These are phyloP conservation scores for Botryosphaeria agaves DNA, from an alignment of 2,329 filamentous ascomycete species.

Conservation along the genomic window DNA sequence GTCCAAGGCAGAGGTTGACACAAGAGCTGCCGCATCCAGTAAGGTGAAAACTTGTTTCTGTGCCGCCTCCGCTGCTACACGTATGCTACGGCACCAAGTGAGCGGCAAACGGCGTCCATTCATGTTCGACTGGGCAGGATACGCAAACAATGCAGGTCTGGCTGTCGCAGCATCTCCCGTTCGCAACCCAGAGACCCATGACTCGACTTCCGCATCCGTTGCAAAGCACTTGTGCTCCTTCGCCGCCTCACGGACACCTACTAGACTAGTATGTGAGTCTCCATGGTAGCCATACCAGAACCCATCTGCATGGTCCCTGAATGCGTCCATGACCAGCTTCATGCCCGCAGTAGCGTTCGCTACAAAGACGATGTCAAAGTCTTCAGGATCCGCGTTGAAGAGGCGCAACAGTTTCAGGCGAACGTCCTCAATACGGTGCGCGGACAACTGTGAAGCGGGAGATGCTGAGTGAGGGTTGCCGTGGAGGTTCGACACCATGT, in stretches of 20 bases:
- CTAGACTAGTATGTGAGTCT: constrained; percentile 71
- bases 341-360: constrained; percentile 84
- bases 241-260: constrained; percentile 62
- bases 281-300: constrained; percentile 74
- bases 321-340: constrained; percentile 67
- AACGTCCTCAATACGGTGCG: constrained; percentile 56
- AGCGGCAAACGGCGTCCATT: constrained; percentile 61
- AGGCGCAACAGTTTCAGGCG: constrained; percentile 55
- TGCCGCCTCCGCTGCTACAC: background rate
- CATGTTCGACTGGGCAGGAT: constrained; percentile 87
- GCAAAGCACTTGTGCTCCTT: constrained; percentile 46
- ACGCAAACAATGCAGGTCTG: constrained; percentile 48
- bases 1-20: constrained; percentile 60
- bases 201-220: constrained; percentile 41
- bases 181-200: constrained; percentile 33
- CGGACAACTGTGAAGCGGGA: constrained; percentile 59
- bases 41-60: constrained; percentile 41
- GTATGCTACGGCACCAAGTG: constrained; percentile 38
- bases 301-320: constrained; percentile 49
- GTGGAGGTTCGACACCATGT: constrained; percentile 63
- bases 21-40: constrained; percentile 69
- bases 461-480: constrained; percentile 90
- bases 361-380: constrained; percentile 82
- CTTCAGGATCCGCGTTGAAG: constrained; percentile 62
- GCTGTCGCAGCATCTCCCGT: constrained; percentile 8